Evolutionary conservation across 768 basidiomycete species (phyloP), one percentile per base, ranked within the genome.

Genomic region (Psilocybe cubensis): DNA sequence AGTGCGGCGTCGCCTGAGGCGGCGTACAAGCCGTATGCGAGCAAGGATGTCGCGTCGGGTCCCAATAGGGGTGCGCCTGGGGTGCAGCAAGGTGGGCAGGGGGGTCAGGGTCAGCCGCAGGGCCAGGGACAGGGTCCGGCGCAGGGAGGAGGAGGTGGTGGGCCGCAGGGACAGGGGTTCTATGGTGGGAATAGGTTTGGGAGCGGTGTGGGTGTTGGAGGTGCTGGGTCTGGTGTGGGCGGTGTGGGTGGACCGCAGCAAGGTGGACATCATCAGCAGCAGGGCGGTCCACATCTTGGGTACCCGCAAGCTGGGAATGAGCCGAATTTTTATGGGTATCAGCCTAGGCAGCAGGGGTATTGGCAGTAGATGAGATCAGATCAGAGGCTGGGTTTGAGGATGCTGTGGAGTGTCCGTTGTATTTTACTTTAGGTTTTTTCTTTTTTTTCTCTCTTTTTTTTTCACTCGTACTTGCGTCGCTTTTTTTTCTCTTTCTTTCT

Each of bases 21-120:
- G 7, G 74, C 87, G 14, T 92, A 90, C 74, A 92, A 92, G 67
- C 86, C 88, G 10, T 92, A 91, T 66, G 83, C 81, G 3, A 75
- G 80, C 10, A 89, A 90, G 75, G 90, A 89, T 55, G 83, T 83
- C 35, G 78, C 80, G 2, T 73, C 78, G 76, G 58, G 80, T 12
- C 75, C 78, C 18, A 78, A 79, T 4, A 75, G 79, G 28, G 77
- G 76, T 20, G 75, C 74, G 9, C 70, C 76, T 27, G n/a, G n/a
- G n/a, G 75, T 74, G 10, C 76, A 74, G 53, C 79, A 79, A 42
- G 77, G 76, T 52, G 74, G 69, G 3, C 85, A 84, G 35, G 82
- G n/a, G n/a, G n/a, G 80, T 42, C 83, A 77, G 17, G 83, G 81
- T 27, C 82, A 83, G 50, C 81, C 83, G 49, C 82, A 79, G 53